A percentile compares a stretch with the other conserved stretches of the same genome.
phyloP scores from a whole-genome alignment of 306 rosid species.

The Casuarina equisetifolia region DNA sequence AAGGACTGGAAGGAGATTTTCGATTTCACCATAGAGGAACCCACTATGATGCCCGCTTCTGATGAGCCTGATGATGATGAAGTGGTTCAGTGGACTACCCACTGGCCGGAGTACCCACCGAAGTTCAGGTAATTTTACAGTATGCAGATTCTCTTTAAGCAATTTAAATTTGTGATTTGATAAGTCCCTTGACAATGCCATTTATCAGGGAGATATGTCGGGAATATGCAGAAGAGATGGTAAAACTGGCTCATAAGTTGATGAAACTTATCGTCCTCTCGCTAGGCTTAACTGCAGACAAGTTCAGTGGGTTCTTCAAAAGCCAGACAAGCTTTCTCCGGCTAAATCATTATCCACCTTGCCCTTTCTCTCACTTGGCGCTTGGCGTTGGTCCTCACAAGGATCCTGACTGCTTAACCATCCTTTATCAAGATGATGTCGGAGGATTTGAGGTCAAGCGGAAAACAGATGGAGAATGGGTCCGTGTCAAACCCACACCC shows the following conservation, averaged over 20 bases:
- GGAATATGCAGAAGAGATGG: conserved; percentile 51
- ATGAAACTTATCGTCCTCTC: conserved; percentile 57
- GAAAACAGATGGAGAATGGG: conserved; percentile 62
- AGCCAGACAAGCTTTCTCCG: conserved; percentile 44
- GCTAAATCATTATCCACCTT: conserved; percentile 60
- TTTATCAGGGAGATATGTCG: conserved; percentile 36
- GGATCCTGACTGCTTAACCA: conserved; percentile 50
- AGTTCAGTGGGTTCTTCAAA: conserved; percentile 45
- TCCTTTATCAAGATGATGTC: conserved; percentile 64
- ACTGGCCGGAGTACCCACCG: conserved; percentile 51
- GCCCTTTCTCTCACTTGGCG: conserved; percentile 57
- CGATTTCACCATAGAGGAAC: conserved; percentile 45
- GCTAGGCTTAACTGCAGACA: conserved; percentile 50
- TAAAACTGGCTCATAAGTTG: conserved; percentile 43
- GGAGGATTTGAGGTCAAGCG: conserved; percentile 65
- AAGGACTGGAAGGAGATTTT: conserved; percentile 80
- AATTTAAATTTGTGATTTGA: background rate
- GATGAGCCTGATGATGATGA: conserved; percentile 30
- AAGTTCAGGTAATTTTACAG: conserved; percentile 44
- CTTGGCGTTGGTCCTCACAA: conserved; percentile 67
- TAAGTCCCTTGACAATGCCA: background rate
- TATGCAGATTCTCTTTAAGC: background rate
- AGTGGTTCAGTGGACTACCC: conserved; percentile 39
- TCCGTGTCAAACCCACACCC: conserved; percentile 55
- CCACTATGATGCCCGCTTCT: conserved; percentile 38